Evolutionary conservation across 2,329 filamentous ascomycete genomes (phyloP).

Genomic region (Aspergillus vadensis): DNA sequence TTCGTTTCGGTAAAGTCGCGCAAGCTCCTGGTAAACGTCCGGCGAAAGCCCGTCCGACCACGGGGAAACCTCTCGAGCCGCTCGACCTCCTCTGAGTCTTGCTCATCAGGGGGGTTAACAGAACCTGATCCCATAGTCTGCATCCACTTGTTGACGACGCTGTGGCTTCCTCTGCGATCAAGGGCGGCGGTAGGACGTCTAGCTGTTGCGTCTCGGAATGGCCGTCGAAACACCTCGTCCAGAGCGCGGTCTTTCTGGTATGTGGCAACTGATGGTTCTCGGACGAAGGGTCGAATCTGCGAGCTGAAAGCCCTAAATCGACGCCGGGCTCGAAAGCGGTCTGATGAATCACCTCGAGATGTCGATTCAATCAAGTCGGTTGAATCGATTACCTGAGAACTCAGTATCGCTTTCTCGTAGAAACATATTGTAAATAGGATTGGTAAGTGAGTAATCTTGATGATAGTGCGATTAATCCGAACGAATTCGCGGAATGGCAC

Average conservation of each 20-base stretch:
- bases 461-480: slow-evolving; percentile 81
- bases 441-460: slow-evolving; percentile 88
- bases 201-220: slow-evolving; percentile 63
- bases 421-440: slow-evolving; percentile 82
- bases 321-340: slow-evolving; percentile 61
- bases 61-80: slow-evolving; percentile 56
- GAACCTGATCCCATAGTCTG: slow-evolving; percentile 62
- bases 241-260: slow-evolving; percentile 87
- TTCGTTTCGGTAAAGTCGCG: slow-evolving; percentile 55
- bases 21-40: slow-evolving; percentile 26
- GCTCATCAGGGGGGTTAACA: slow-evolving; percentile 60
- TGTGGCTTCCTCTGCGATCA: slow-evolving; percentile 71
- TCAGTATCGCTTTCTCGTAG: slow-evolving; percentile 81
- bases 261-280: slow-evolving; percentile 84
- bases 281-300: slow-evolving; percentile 60
- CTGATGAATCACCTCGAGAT: slow-evolving; percentile 52
- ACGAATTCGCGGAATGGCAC: slow-evolving; percentile 82
- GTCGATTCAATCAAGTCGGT: slow-evolving; percentile 81
- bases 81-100: slow-evolving; percentile 61
- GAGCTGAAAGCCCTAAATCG: slow-evolving; percentile 72
- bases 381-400: slow-evolving; percentile 74
- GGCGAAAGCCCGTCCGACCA: slow-evolving; percentile 53
- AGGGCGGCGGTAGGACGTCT: slow-evolving; percentile 59
- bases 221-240: slow-evolving; percentile 83
- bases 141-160: slow-evolving; percentile 90